Evolutionary conservation across 148 eudicot genomes (phyloP), one percentile per base, ranked within the genome.

Genomic region (Rhododendron mucronatum): DNA sequence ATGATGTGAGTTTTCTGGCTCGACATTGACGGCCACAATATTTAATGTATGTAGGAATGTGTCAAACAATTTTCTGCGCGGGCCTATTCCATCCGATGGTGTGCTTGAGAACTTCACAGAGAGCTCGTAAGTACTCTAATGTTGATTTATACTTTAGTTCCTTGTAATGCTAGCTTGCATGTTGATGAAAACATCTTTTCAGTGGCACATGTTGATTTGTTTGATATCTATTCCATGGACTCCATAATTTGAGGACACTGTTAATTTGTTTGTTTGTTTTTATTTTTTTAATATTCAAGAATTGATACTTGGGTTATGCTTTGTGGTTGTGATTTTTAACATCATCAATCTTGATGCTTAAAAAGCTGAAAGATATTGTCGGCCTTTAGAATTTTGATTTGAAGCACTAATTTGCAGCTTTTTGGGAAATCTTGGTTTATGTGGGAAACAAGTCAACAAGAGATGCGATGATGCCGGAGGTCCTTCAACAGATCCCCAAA

Each of bases 1-100:
- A 45, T 82, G 83, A 45, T 78, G 59, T 65, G 53, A 47, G 71
- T 55, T 78, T 74, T 82, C 79, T 20, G 39, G 69, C 33, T 71
- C 59, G 15, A 90, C 78, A 26, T 85, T 85, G 48, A 78, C 30
- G 84, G 59, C 78, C 8, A n/a, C 11, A 28, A 81, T 87, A 23
- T 88, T 41, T 85, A 28, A 74, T 89, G 75, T 87, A 35, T 90
- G 90, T 87, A 97, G 99, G 92, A 95, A 97, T 86, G 93, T 97
- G 87, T 97, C 99, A 59, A 87, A 94, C 85, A 97, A 97, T 90
- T 97, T 95, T 88, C 89, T 97, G 91, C 89, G 87, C 71, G 99
- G 99, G 86, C 88, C 91, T 84, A 88, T 97, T 86, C 98, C 99
- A 77, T 87, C 93, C 15, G 92, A 92, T 86, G 99, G 98, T 59